Conservation (phyloP, 2,329 filamentous ascomycete species). For the Apiospora pterosperma region DNA sequence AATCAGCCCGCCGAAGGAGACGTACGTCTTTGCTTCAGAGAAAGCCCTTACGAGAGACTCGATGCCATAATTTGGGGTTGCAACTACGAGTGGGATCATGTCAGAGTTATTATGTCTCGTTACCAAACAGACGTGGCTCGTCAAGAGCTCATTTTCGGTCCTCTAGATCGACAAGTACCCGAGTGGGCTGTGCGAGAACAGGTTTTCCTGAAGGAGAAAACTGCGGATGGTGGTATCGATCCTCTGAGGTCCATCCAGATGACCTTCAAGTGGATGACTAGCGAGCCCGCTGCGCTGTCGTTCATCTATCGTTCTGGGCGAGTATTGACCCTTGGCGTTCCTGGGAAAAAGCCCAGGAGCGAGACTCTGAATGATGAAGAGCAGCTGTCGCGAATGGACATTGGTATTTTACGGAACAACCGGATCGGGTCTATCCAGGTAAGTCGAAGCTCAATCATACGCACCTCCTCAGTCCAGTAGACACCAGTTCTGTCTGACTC, state of each 20-base stretch:
- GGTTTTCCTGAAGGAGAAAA: conserved; percentile 12
- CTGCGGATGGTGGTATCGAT: conserved; percentile 8
- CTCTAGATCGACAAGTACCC: not conserved
- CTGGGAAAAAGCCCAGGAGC: conserved; percentile 2
- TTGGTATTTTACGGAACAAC: conserved; percentile 10
- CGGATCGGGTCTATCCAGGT: conserved; percentile 13
- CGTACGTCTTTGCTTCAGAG: conserved; percentile 13
- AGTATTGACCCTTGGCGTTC: conserved; percentile 9
- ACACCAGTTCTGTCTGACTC: not conserved
- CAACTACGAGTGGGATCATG: conserved; percentile 17
- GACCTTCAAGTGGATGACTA: conserved; percentile 11
- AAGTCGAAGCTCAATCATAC: conserved; percentile 1
- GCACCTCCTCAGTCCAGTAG: not conserved
- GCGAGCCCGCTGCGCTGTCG: conserved; percentile 13
- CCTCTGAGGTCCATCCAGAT: conserved; percentile 12
- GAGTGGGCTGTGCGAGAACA: conserved; percentile 13
- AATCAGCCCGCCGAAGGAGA: conserved; percentile 8
- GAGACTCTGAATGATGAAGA: conserved; percentile 12
- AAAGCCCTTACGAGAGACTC: conserved; percentile 16
- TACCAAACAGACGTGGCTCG: not conserved
- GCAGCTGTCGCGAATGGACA: conserved; percentile 11
- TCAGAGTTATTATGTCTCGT: conserved; percentile 10
- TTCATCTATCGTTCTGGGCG: conserved; percentile 14
- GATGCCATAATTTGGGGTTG: conserved; percentile 16
- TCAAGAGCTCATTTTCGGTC: conserved; percentile 2